Evolutionary conservation across 2,329 filamentous ascomycete genomes (phyloP).

Genomic region (Sporothrix humicola): DNA sequence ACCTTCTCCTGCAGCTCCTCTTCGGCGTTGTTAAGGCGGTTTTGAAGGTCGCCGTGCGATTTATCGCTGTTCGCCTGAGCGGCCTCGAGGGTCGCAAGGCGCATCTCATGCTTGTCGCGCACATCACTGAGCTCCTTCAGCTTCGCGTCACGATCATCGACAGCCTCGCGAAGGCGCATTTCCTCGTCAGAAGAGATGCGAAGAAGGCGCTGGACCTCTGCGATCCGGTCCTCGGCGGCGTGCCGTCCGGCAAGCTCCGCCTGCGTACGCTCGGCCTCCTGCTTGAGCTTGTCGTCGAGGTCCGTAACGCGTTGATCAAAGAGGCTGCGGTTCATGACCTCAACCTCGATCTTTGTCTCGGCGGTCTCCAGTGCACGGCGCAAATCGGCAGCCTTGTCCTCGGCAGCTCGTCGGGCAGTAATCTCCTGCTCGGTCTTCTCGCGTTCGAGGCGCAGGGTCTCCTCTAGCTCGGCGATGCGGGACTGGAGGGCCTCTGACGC

Average conservation of each 20-base stretch:
- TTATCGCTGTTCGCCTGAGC: constrained; percentile 65
- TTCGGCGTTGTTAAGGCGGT: constrained; percentile 60
- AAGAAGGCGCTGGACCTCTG: constrained; percentile 73
- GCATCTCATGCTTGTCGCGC: constrained; percentile 62
- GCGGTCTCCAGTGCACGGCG: constrained; percentile 61
- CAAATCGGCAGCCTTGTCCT: constrained; percentile 60
- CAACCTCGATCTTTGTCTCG: constrained; percentile 64
- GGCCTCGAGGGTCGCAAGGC: constrained; percentile 70
- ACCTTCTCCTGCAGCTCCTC: constrained; percentile 60
- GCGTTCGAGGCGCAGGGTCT: constrained; percentile 58
- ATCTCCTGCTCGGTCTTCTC: constrained; percentile 57
- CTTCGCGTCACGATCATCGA: constrained; percentile 73
- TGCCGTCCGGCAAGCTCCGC: constrained; percentile 67
- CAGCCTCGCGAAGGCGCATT: constrained; percentile 66
- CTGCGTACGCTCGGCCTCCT: constrained; percentile 68
- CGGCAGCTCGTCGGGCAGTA: constrained; percentile 55
- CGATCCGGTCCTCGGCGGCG: constrained; percentile 72
- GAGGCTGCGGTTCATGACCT: constrained; percentile 65
- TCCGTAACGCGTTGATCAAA: constrained; percentile 68
- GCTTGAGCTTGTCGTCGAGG: constrained; percentile 70
- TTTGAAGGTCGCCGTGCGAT: constrained; percentile 60
- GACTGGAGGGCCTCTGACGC: constrained; percentile 64
- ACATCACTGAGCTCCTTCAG: constrained; percentile 65
- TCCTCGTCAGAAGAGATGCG: constrained; percentile 75
- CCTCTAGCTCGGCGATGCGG: constrained; percentile 65